Percentiles rank a stretch among this genome's conserved stretches.
These are phyloP conservation scores for Fonsecaea nubica DNA, from an alignment of 2,329 filamentous ascomycete species.

Conservation along the genomic window DNA sequence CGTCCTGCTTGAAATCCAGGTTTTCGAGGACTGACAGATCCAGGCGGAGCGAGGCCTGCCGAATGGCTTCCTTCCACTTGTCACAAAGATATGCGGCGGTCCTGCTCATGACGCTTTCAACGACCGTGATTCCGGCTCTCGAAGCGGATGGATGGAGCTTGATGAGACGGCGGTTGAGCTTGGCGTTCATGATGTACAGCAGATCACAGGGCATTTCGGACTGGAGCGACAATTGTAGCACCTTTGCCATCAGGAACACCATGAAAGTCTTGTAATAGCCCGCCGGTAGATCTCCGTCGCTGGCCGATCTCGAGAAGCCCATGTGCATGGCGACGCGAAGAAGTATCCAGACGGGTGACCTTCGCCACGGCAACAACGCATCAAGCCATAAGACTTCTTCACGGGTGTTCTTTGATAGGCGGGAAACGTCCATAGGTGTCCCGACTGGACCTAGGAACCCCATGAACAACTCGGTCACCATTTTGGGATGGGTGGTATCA, in stretches of 20 bases:
- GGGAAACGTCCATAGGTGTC: slow-evolving; percentile 27
- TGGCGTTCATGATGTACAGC: slow-evolving; percentile 52
- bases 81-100: not conserved
- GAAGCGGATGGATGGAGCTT: slow-evolving; percentile 47
- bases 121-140: not conserved
- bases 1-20: too few species aligned
- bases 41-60: too few species aligned
- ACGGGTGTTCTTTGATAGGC: slow-evolving; percentile 59
- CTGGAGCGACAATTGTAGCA: slow-evolving; percentile 45
- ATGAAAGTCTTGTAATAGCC: slow-evolving; percentile 60
- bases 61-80: too few species aligned
- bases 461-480: slow-evolving; percentile 59
- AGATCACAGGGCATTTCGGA: slow-evolving; percentile 39
- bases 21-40: too few species aligned
- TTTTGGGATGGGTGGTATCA: slow-evolving; percentile 57
- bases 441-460: slow-evolving; percentile 53
- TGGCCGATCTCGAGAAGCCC: slow-evolving; percentile 27
- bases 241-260: slow-evolving; percentile 52
- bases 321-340: slow-evolving; percentile 59
- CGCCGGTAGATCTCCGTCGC: too few species aligned
- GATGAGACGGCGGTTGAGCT: slow-evolving; percentile 51
- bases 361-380: slow-evolving; percentile 54
- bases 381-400: slow-evolving; percentile 60
- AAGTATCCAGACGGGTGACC: slow-evolving; percentile 63
- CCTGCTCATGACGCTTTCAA: slow-evolving; percentile 4